Base-by-base conservation (phyloP, 1,284 basidiomycete species). In the Gomphus bonarii region DNA sequence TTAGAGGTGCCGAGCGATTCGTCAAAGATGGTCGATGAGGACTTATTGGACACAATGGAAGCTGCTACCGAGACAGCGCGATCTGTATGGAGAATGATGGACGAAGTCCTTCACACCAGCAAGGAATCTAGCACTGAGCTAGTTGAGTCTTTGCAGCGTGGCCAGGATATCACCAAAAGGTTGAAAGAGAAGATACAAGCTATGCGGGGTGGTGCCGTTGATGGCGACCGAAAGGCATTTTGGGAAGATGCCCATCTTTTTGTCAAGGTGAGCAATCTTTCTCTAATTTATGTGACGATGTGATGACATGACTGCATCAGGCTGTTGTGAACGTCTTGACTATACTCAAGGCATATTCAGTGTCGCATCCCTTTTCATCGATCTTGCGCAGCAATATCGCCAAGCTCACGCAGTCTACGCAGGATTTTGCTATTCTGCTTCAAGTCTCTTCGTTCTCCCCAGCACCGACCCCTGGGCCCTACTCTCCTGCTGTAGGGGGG, bases 371-470 rank as follows among this genome's bases (percentile, higher is more conserved):
- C 14, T 72, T 84, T n/a, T 78, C 84, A 16, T 68, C 79, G 16
- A 70, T 73, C 42, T 70, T 90, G 51, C 78, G 84, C 57, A 76
- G 72, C 51, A 81, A 82, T 65, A 82, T 90, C 72, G 78, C 84
- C 51, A 78, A 79, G 60, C 75, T 91, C 59, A 86, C 83, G 42
- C 85, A 87, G 62, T 78, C 83, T 28, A 88, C 88, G 9, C 84
- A 90, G 67, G 85, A 86, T 65, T 84, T 88, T 62, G 80, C 85
- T 53, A 85, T 88, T 64, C 74, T 91, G 51, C 70, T 90, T 16
- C 85, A 88, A 65, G 82, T 87, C 50, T 88, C 88, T n/a, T 88
- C 86, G 0, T 84, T 85, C 65, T 80, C 88, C 33, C 75, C 80
- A 2, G 70, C 79, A 22, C 68, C 73, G 5, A 74, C 76, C 0